Base-by-base conservation (phyloP, 2,329 filamentous ascomycete species). In the Claviceps sp. region DNA sequence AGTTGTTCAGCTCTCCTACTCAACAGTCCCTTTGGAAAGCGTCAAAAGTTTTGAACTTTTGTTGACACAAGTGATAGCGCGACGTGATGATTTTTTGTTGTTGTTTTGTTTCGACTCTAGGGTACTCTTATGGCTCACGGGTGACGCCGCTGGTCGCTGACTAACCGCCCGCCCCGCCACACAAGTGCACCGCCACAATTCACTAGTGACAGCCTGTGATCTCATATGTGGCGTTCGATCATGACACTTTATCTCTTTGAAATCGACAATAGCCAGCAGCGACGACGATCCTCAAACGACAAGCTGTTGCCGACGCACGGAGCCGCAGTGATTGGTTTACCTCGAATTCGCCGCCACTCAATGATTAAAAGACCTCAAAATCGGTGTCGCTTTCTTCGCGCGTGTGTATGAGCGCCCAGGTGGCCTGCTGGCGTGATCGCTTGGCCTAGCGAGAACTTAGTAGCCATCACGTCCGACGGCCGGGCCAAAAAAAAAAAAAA, bases 151-250 rank as follows among this genome's bases (percentile, higher is more conserved):
- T 7, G n/a, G 11, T 20, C 8, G 20, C 46, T 48, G 29, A 48
- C 36, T n/a, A 48, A n/a, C 8, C 45, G 14, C 5, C 46, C 39
- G 39, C 17, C 37, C 4, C 8, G 20, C 37, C 47, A 48, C 34
- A 39, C 16, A 17, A 9, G 16, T 40, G 20, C 17, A 42, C 20
- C 37, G 47, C 47, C 47, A 49, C 47, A 49, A 23, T 13, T 5
- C 22, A 9, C 17, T 5, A 22, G 6, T 13, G 13, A 11, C 13
- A 17, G 23, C 22, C 14, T 44, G 5, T 42, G 37, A 29, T 49
- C 36, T 45, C 48, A 36, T 37, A 36, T 51, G 44, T 52, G 50
- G 50, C 50, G 50, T 29, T 29, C 7, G 11, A 26, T 44, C n/a
- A 49, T 45, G 50, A 52, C 45, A 52, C 46, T 40, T 23, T 37